These are phyloP conservation scores for Spergularia bocconei DNA, from an alignment of 148 eudicot species.

Conservation along the genomic window DNA sequence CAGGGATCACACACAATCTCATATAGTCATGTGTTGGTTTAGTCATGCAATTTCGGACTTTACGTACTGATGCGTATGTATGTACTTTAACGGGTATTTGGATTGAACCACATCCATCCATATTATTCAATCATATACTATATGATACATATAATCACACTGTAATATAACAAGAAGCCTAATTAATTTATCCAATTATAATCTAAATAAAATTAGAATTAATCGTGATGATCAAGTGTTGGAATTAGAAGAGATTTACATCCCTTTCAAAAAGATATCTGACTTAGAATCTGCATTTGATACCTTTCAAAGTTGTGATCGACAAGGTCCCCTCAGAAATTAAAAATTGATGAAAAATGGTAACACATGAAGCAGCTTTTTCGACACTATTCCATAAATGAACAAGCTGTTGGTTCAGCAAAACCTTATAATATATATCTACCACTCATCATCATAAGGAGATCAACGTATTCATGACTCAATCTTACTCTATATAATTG, in stretches of 20 bases:
- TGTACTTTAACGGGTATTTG: too few relatives aligned
- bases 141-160: too few relatives aligned
- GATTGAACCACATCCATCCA: too few relatives aligned
- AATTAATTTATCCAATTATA: too few relatives aligned
- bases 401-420: slow-evolving; percentile 25
- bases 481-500: slow-evolving; percentile 18
- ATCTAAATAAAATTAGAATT: too few relatives aligned
- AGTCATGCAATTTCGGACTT: slow-evolving; percentile 10
- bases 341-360: neutral
- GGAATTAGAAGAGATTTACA: neutral
- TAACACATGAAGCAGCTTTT: slow-evolving; percentile 32
- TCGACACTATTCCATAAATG: slow-evolving; percentile 22
- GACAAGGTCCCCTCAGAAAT: neutral
- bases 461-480: slow-evolving; percentile 21
- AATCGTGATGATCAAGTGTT: too few relatives aligned
- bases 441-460: slow-evolving; percentile 5
- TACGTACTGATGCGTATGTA: too few relatives aligned
- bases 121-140: too few relatives aligned
- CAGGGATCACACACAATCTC: slow-evolving; percentile 4
- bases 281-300: neutral
- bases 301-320: slow-evolving; percentile 2
- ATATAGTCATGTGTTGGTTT: slow-evolving; percentile 15
- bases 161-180: too few relatives aligned
- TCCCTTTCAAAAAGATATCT: slow-evolving; percentile 12
- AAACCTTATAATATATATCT: slow-evolving; percentile 17